Conservation (phyloP, 2,329 filamentous ascomycete species). For the Neoarthrinium moseri region DNA sequence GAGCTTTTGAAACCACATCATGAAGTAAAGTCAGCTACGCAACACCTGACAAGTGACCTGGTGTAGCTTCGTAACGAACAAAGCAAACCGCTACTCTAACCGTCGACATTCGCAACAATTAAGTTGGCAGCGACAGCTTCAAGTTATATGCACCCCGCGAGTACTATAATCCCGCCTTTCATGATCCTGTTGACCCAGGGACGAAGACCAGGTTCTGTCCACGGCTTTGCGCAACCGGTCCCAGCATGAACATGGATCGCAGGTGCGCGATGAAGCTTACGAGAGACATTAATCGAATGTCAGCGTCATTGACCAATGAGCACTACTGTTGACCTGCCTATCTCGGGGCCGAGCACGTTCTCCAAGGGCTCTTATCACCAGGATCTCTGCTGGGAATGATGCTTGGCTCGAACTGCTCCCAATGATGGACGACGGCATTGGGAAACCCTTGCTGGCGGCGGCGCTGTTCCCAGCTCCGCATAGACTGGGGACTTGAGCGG, state of each 20-base stretch:
- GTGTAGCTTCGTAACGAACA: too few species aligned
- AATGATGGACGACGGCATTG: not conserved
- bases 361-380: not conserved
- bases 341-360: conserved; percentile 4
- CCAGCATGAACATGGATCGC: not conserved
- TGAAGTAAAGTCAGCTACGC: not conserved
- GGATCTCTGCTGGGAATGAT: not conserved
- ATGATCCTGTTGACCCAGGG: not conserved
- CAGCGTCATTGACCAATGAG: conserved; percentile 7
- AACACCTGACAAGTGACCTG: too few species aligned
- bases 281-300: conserved; percentile 1
- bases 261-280: not conserved
- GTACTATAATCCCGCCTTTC: too few species aligned
- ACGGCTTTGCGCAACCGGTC: not conserved
- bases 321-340: conserved; percentile 5
- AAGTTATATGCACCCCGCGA: too few species aligned
- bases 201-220: not conserved
- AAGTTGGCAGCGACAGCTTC: too few species aligned
- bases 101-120: too few species aligned
- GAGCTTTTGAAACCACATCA: conserved; percentile 4
- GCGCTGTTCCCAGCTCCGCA: too few species aligned
- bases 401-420: too few species aligned
- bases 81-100: too few species aligned
- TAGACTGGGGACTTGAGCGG: too few species aligned
- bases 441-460: not conserved